Evolutionary conservation across 2,329 filamentous ascomycete genomes (phyloP).

Genomic region (Neofusicoccum ribis): DNA sequence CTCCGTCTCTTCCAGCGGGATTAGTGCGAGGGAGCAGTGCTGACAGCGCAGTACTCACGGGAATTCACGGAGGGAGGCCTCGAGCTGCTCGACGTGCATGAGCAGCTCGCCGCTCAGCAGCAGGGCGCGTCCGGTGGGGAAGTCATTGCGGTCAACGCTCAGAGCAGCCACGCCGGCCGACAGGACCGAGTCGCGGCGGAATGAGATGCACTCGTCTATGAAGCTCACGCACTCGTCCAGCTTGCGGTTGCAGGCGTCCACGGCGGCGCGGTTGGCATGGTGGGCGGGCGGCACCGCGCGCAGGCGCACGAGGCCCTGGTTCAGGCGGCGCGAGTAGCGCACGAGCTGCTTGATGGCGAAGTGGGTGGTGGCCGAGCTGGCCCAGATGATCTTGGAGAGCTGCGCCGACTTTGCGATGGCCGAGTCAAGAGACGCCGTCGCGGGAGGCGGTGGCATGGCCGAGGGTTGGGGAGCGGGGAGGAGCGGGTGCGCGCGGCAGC

Average conservation of each 20-base stretch:
- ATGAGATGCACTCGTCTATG: constrained; percentile 5
- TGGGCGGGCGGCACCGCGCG: background rate
- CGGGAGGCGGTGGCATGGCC: background rate
- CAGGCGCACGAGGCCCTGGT: background rate
- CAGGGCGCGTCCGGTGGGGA: background rate
- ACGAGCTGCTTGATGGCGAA: constrained; percentile 12
- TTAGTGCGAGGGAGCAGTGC: background rate
- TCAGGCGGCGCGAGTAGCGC: background rate
- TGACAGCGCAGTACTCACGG: background rate
- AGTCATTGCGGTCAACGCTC: constrained; percentile 5
- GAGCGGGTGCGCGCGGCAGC: background rate
- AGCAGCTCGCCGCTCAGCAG: constrained; percentile 4
- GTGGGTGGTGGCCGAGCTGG: constrained; percentile 3
- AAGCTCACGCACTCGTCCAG: constrained; percentile 7
- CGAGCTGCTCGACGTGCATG: background rate
- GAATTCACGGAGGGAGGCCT: background rate
- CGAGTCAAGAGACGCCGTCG: background rate
- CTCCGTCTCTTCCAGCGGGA: background rate
- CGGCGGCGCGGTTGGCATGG: background rate
- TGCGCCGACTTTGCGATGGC: constrained; percentile 14
- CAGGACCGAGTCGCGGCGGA: constrained; percentile 2
- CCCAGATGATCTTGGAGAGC: constrained; percentile 16
- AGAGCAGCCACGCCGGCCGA: background rate
- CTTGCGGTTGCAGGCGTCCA: constrained; percentile 1
- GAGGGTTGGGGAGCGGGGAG: background rate